Conservation (phyloP, 495 filamentous ascomycete genomes). For the Glonium stellatum region DNA sequence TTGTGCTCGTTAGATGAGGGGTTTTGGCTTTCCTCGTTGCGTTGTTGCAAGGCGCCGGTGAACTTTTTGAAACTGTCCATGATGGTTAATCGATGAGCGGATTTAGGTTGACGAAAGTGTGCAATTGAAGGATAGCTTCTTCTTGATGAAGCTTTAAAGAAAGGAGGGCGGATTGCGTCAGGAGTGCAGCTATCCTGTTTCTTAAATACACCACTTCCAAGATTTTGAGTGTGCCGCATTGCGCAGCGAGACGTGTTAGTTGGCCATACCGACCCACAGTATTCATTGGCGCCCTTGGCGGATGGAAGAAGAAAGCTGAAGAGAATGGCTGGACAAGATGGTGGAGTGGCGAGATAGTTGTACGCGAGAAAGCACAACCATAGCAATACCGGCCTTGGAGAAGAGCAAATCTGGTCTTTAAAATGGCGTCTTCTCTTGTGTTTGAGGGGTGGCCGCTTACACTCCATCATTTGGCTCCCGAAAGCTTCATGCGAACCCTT, state of each 20-base stretch:
- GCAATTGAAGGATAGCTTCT: neutral
- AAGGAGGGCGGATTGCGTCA: neutral
- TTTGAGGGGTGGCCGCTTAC: too few species aligned
- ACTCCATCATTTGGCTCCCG: neutral
- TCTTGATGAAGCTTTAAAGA: neutral
- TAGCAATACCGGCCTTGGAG: too few species aligned
- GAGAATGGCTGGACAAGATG: neutral
- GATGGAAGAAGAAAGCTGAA: neutral
- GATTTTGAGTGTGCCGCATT: neutral
- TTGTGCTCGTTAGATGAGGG: constrained; percentile 6
- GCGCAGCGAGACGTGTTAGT: neutral
- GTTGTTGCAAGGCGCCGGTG: constrained; percentile 27
- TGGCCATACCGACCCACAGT: neutral
- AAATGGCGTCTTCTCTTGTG: too few species aligned
- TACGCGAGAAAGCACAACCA: too few species aligned
- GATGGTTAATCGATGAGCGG: constrained; percentile 14
- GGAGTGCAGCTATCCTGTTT: too few species aligned
- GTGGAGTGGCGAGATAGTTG: neutral
- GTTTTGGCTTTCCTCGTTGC: constrained; percentile 9
- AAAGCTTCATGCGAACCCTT: neutral
- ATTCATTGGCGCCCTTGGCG: neutral
- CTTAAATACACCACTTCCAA: neutral
- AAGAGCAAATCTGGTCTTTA: too few species aligned
- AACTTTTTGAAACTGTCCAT: constrained; percentile 39
- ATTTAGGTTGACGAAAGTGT: neutral